These are phyloP conservation scores for Citeromyces hawaiiensis DNA, from an alignment of 1,139 yeast species.

Conservation along the genomic window DNA sequence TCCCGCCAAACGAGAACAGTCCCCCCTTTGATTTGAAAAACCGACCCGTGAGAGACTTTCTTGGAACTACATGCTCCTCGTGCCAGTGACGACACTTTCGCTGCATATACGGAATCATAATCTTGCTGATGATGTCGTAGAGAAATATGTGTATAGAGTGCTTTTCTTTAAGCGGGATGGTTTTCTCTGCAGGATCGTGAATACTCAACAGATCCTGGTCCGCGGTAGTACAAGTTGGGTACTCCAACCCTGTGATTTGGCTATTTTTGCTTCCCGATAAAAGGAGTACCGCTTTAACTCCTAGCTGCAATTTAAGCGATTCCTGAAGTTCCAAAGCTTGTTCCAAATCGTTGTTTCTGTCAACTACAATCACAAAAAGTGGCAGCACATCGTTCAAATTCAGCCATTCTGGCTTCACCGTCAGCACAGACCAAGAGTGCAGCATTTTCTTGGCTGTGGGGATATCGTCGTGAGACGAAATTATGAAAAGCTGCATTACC, in stretches of 20 bases:
- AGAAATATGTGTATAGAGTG: constrained; percentile 26
- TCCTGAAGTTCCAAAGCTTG: constrained; percentile 23
- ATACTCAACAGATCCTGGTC: constrained; percentile 32
- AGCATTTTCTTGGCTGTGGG: constrained; percentile 22
- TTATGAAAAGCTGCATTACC: constrained; percentile 58
- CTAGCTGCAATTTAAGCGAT: constrained; percentile 10
- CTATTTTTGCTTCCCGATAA: constrained; percentile 4
- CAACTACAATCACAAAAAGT: constrained; percentile 25
- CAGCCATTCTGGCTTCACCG: constrained; percentile 39
- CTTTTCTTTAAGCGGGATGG: constrained; percentile 26
- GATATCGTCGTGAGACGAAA: constrained; percentile 37
- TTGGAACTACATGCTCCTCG: constrained; percentile 51
- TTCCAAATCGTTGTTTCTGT: constrained; percentile 18
- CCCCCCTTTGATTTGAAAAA: constrained; percentile 32
- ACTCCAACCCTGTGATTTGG: constrained; percentile 13
- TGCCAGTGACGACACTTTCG: constrained; percentile 64
- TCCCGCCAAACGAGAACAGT: not conserved
- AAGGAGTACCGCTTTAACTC: constrained; percentile 9
- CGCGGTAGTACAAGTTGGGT: constrained; percentile 30
- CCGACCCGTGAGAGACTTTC: constrained; percentile 61
- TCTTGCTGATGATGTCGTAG: constrained; percentile 40
- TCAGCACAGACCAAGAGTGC: constrained; percentile 27
- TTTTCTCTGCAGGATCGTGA: constrained; percentile 8
- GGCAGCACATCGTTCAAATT: constrained; percentile 44
- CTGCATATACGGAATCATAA: constrained; percentile 71